Percentiles rank a stretch among this genome's conserved stretches.
Evolutionary conservation across 495 filamentous ascomycete species (phyloP).

Genomic region (Astrocystis sublimbata): DNA sequence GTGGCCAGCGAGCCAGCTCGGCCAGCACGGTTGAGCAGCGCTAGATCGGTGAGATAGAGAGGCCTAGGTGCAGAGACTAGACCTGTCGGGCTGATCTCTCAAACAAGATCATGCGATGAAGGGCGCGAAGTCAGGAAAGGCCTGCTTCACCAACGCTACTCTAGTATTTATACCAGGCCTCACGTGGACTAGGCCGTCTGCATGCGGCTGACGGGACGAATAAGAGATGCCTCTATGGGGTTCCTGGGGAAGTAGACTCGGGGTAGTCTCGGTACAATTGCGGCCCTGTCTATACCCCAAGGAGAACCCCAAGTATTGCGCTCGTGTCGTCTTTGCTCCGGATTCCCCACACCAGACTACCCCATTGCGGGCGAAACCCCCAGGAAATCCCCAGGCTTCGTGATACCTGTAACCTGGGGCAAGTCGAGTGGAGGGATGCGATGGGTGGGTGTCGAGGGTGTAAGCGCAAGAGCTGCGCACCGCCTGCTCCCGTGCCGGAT

Average conservation of each 20-base stretch:
- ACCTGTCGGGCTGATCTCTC: neutral
- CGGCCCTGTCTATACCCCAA: conserved; percentile 4
- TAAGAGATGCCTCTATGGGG: neutral
- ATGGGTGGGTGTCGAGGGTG: too few species aligned
- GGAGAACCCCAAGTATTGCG: neutral
- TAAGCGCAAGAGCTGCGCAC: neutral
- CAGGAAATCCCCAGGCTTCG: conserved; percentile 1
- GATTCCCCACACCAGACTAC: conserved; percentile 1
- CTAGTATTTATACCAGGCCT: neutral
- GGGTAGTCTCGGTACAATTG: conserved; percentile 1
- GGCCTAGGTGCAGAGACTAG: neutral
- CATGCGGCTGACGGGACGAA: neutral
- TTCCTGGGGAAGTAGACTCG: too few species aligned
- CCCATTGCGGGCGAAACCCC: neutral
- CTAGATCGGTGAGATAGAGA: neutral
- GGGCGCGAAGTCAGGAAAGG: neutral
- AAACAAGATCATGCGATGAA: neutral
- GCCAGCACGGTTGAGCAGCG: neutral
- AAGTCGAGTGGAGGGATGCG: too few species aligned
- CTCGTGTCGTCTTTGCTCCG: neutral
- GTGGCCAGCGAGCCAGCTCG: too few species aligned
- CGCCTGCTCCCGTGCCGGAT: neutral
- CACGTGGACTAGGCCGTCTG: neutral
- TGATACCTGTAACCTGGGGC: neutral
- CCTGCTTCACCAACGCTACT: neutral